Percentiles rank a stretch among this genome's conserved stretches.
Conservation (phyloP, 768 basidiomycete species). For the Xerocomus potaroensis region DNA sequence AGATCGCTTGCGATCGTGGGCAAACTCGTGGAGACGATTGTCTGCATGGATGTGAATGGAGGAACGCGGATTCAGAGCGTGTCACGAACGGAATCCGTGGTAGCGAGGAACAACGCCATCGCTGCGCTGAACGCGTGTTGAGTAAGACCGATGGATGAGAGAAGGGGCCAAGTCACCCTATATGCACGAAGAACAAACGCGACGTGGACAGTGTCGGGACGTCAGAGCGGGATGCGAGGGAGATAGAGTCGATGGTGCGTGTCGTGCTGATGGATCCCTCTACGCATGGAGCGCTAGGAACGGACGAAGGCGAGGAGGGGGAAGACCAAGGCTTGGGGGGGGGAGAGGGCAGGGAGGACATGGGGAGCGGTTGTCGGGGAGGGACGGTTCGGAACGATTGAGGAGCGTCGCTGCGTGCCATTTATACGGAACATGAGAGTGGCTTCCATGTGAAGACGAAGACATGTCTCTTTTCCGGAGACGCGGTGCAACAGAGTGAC, state of each 20-base stretch:
- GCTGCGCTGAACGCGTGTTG: slow-evolving; percentile 52
- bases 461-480: slow-evolving; percentile 17
- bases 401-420: slow-evolving; percentile 7
- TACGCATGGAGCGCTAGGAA: slow-evolving; percentile 11
- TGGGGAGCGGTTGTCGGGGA: slow-evolving; percentile 10
- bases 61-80: neutral
- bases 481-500: slow-evolving; percentile 13
- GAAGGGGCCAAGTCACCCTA: slow-evolving; percentile 47
- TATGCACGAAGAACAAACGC: slow-evolving; percentile 59
- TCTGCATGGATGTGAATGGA: slow-evolving; percentile 30
- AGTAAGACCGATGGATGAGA: slow-evolving; percentile 8
- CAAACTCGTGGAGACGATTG: slow-evolving; percentile 77
- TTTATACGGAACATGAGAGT: slow-evolving; percentile 28
- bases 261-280: slow-evolving; percentile 20
- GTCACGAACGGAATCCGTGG: slow-evolving; percentile 71
- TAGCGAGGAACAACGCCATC: slow-evolving; percentile 77
- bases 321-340: slow-evolving; percentile 7
- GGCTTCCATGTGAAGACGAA: slow-evolving; percentile 22
- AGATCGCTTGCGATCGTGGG: slow-evolving; percentile 77
- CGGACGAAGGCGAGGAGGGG: neutral
- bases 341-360: slow-evolving; percentile 14
- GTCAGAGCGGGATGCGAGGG: slow-evolving; percentile 19
- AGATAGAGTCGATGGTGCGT: slow-evolving; percentile 19
- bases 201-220: slow-evolving; percentile 43
- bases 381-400: slow-evolving; percentile 3